phyloP scores from a whole-genome alignment of 495 filamentous ascomycete genomes.

The Durotheca rogersii region DNA sequence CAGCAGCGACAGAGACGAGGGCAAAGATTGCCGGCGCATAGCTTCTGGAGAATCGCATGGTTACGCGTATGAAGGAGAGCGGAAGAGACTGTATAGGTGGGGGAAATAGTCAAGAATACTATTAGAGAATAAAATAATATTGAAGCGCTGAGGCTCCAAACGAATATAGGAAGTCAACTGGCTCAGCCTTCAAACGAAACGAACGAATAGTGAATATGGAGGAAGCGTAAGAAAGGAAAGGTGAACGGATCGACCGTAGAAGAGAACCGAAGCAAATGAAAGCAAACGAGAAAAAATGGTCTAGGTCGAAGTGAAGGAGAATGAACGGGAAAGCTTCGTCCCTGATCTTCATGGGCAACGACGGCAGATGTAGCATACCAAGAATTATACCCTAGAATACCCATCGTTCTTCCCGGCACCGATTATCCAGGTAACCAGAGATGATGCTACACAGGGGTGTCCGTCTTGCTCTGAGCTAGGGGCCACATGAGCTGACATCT shows the following conservation, averaged over 20 bases:
- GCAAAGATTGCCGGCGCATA: constrained; percentile 13
- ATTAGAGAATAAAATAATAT: constrained; percentile 10
- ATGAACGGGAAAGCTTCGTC: constrained; percentile 16
- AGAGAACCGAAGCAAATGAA: constrained; percentile 18
- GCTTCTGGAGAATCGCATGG: constrained; percentile 11
- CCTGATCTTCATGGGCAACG: constrained; percentile 24
- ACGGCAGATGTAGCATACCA: constrained; percentile 20
- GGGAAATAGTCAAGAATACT: background rate
- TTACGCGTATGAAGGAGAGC: background rate
- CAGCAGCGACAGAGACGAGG: constrained; percentile 9
- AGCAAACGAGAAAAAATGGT: constrained; percentile 6
- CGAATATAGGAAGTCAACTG: constrained; percentile 17
- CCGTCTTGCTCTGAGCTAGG: background rate
- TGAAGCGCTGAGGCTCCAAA: constrained; percentile 5
- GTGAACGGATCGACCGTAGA: constrained; percentile 30
- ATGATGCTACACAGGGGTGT: constrained; percentile 22
- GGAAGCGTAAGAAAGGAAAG: constrained; percentile 11
- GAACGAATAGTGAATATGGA: constrained; percentile 22
- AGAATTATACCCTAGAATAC: constrained; percentile 25
- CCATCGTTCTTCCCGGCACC: constrained; percentile 7
- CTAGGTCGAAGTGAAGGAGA: constrained; percentile 17
- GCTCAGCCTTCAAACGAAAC: constrained; percentile 29
- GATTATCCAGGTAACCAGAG: constrained; percentile 9
- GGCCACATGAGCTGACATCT: constrained; percentile 16
- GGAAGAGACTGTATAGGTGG: constrained; percentile 9